Evolutionary conservation across 345 rosid species (phyloP), one percentile per base, ranked within the genome.

Genomic region (Camelina neglecta): DNA sequence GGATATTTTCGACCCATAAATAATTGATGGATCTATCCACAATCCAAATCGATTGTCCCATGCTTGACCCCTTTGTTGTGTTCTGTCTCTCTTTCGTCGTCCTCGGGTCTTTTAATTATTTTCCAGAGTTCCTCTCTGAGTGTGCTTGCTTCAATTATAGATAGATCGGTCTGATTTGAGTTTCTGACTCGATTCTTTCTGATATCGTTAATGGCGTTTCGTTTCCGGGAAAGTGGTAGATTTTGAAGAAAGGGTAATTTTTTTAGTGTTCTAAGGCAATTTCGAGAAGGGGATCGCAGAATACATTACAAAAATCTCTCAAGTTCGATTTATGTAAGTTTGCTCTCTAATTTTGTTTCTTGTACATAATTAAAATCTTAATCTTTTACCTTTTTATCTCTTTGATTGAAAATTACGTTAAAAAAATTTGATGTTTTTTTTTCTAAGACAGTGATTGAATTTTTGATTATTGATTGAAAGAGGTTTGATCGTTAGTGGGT

Each of bases 311-410:
- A 15, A 67, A 77, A 15, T 49, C 67, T 71, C 67, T 24, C 26
- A 1, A 73, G 36, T 7, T 66, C 58, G 61, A 53, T 44, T 72
- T 56, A 79, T 79, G 82, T 79, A 74, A 68, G 79, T 56, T 13
- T 8, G 1, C 64, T 54, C 29, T 62, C 41, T 67, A 39, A 5
- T 2, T 36, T 36, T 48, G 29, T 26, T 29, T 45, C 18, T 16
- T 35, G 12, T 51, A 8, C 13, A 61, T 20, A 0, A 4, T 66
- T 44, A 13, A 69, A 47, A 47, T 36, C 63, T 35, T 16, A 26
- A 51, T 53, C 64, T 36, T 41, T 39, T 48, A 51, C 41, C 68
- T 60, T 23, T 61, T 61, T 5, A 48, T 33, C 33, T 47, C 15
- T 8, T 44, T 13, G n/a, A 21, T 29, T 53, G 44, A 21, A 54